Base-by-base conservation (phyloP, 495 filamentous ascomycete genomes). In the Pseudevernia furfuracea region DNA sequence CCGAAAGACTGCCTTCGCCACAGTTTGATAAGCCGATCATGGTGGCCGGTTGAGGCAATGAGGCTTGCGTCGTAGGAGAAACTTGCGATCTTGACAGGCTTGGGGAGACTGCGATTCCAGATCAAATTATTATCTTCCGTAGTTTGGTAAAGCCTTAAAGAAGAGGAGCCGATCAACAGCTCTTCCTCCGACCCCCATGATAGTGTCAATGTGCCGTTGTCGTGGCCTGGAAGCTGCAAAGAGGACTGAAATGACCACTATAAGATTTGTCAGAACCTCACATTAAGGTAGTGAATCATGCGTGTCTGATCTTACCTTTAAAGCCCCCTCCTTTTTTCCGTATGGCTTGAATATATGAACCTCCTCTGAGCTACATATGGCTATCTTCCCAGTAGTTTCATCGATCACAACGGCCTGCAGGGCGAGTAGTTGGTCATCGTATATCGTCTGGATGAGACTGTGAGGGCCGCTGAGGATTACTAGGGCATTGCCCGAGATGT, bases 1-100 rank as follows among this genome's bases (percentile, higher is more conserved):
- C 90, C 90, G 73, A 90, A 96, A n/a, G 87, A 89, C 25, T 95
- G 76, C 66, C 93, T 81, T 66, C 91, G 84, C 94, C 94, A 99
- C 71, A 97, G 82, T 75, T 97, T 99, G 58, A 93, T 85, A 28
- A 97, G 78, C 48, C 88, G 82, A 71, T 97, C 94, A 71, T 90
- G 85, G 56, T 77, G 76, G 39, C 91, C 91, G 12, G 90, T 84
- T 6, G 90, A 91, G 15, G 92, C 92, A 43, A 96, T 88, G 38
- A 96, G 82, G 11, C 84, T 84, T 25, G 88, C 91, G 72, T 96
- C 91, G 59, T 90, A 88, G 5, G 92, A 96, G 71, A 97, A 88
- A 25, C 81, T 80, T 9, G 91, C 94, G 55, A 89, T 84, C 68
- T 89, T 88, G 49, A 82, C 86, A 1, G 88, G 84, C 68, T 79